Percentiles rank a stretch among this genome's conserved stretches.
Conservation (phyloP, 176 grass and related monocot genomes). For the Cenchrus americanus region DNA sequence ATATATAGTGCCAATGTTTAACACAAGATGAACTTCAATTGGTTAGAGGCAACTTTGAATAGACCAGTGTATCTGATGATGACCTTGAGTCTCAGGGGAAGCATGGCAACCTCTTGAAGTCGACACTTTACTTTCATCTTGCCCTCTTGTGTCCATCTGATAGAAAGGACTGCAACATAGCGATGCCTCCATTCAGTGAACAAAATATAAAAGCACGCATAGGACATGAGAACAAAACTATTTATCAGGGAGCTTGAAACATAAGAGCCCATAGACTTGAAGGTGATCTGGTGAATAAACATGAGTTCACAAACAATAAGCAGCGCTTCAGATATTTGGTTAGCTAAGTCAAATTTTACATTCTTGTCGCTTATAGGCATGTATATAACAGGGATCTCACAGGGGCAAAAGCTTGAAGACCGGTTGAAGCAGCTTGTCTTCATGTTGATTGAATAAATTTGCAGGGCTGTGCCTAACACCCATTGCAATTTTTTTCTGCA, state of each 20-base stretch:
- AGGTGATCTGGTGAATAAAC: background rate
- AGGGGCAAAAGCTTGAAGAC: background rate
- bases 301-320: conserved; percentile 6
- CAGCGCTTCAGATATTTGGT: background rate
- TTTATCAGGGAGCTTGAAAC: conserved; percentile 10
- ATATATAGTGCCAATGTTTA: background rate
- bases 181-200: conserved; percentile 21
- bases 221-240: background rate
- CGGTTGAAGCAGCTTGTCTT: background rate
- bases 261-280: background rate
- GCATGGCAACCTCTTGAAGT: conserved; percentile 33
- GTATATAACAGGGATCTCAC: background rate
- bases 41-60: background rate
- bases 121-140: conserved; percentile 14
- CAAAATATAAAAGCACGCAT: background rate
- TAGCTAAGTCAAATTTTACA: background rate
- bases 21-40: background rate
- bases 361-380: background rate
- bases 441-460: background rate
- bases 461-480: background rate
- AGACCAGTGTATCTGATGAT: background rate
- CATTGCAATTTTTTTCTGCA: background rate
- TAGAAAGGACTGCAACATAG: conserved; percentile 35
- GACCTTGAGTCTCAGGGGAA: conserved; percentile 44
- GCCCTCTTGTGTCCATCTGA: conserved; percentile 17